These are phyloP conservation scores for Glycyrrhiza uralensis DNA, from an alignment of 306 rosid genomes.

Conservation along the genomic window DNA sequence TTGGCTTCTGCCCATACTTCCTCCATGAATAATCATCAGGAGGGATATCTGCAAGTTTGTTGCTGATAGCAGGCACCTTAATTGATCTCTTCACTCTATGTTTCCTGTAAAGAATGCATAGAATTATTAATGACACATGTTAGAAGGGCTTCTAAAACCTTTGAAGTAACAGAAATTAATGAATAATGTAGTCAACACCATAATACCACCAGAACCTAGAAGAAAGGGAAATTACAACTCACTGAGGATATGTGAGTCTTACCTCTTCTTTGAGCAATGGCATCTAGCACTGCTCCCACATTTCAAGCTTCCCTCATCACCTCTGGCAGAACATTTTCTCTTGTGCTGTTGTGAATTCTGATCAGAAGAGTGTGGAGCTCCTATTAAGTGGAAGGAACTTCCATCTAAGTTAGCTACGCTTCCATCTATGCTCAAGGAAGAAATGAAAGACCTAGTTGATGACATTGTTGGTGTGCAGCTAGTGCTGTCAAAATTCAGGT, in stretches of 20 bases:
- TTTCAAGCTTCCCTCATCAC: conserved; percentile 85
- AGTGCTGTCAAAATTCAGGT: conserved; percentile 82
- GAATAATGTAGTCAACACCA: background rate
- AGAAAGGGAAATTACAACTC: conserved; percentile 2
- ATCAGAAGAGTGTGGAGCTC: conserved; percentile 75
- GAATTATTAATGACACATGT: background rate
- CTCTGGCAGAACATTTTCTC: conserved; percentile 83
- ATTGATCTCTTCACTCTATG: conserved; percentile 91
- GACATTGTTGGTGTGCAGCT: conserved; percentile 94
- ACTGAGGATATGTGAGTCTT: conserved; percentile 10
- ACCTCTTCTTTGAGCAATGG: conserved; percentile 99
- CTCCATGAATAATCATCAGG: conserved; percentile 99
- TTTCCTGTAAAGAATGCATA: conserved; percentile 52
- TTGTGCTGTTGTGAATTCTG: conserved; percentile 81
- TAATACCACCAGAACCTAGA: background rate
- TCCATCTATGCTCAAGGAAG: conserved; percentile 93
- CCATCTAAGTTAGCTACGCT: conserved; percentile 88
- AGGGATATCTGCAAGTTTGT: conserved; percentile 97
- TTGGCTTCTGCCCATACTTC: conserved; percentile 99
- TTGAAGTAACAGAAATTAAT: background rate
- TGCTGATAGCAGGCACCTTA: conserved; percentile 96
- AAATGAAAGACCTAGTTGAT: conserved; percentile 86
- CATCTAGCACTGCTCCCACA: conserved; percentile 89
- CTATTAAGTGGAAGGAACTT: conserved; percentile 75
- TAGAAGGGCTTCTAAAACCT: conserved; percentile 4